Evolutionary conservation across 2,329 filamentous ascomycete genomes (phyloP).

Genomic region (Epichloe aotearoae): DNA sequence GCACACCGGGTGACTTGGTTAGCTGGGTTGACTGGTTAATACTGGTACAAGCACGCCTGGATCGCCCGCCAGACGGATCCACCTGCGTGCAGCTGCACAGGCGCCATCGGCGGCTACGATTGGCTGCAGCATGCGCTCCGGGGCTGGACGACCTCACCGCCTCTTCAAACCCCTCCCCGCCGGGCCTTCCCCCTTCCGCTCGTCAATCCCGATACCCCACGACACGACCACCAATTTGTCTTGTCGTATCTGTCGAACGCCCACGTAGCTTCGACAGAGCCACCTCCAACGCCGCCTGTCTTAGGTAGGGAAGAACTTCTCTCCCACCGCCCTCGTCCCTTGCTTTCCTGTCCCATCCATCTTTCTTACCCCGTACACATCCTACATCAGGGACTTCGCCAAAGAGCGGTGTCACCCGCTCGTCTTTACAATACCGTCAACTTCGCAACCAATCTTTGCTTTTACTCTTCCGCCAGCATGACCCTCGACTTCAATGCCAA

Average conservation of each 20-base stretch:
- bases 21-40: background rate
- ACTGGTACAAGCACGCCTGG: constrained; percentile 7
- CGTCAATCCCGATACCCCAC: constrained; percentile 3
- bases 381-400: constrained; percentile 18
- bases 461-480: constrained; percentile 28
- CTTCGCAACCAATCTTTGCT: constrained; percentile 18
- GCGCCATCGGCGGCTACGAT: constrained; percentile 19
- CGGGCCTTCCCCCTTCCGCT: constrained; percentile 7
- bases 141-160: constrained; percentile 25
- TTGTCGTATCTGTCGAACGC: constrained; percentile 1
- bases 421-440: constrained; percentile 23
- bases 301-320: background rate
- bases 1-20: background rate
- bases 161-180: constrained; percentile 19
- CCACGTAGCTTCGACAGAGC: constrained; percentile 1
- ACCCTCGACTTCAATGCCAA: constrained; percentile 47
- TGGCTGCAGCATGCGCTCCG: constrained; percentile 21
- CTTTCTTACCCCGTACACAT: constrained; percentile 13
- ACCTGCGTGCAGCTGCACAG: constrained; percentile 17
- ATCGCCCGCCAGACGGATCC: constrained; percentile 13
- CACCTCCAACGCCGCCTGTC: constrained; percentile 6
- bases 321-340: constrained; percentile 1
- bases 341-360: background rate
- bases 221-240: background rate
- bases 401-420: constrained; percentile 33